phyloP scores from a whole-genome alignment of 805 yeast genomes.

The Ogataea minuta region DNA sequence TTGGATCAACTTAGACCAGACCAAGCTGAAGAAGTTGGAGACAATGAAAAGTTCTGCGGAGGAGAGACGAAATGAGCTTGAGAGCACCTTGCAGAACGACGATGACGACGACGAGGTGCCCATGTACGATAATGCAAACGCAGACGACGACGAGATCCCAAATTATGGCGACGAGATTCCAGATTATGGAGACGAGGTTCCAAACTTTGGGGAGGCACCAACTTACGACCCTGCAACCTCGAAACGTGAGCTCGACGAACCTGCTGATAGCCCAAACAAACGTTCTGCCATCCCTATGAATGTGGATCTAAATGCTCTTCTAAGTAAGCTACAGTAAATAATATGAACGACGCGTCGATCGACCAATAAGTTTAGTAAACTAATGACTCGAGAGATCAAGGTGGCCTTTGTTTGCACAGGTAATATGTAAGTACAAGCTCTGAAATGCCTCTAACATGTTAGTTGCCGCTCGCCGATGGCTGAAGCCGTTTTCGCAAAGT shows the following conservation, averaged over 20 bases:
- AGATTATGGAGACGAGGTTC: slow-evolving; percentile 4
- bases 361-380: slow-evolving; percentile 5
- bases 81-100: slow-evolving; percentile 21
- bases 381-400: slow-evolving; percentile 15
- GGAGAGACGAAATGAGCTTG: slow-evolving; percentile 27
- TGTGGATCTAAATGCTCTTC: slow-evolving; percentile 22
- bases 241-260: slow-evolving; percentile 7
- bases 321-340: slow-evolving; percentile 19
- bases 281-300: slow-evolving; percentile 13
- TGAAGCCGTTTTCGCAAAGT: slow-evolving; percentile 79
- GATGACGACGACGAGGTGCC: slow-evolving; percentile 19
- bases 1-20: slow-evolving; percentile 29
- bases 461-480: slow-evolving; percentile 98
- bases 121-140: slow-evolving; percentile 6
- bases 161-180: slow-evolving; percentile 5
- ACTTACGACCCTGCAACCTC: slow-evolving; percentile 3
- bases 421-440: slow-evolving; percentile 61
- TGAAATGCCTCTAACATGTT: slow-evolving; percentile 4
- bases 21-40: slow-evolving; percentile 21
- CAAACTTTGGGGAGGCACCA: slow-evolving; percentile 4
- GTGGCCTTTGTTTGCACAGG: slow-evolving; percentile 93
- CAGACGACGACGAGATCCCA: slow-evolving; percentile 11
- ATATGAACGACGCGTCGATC: slow-evolving; percentile 17
- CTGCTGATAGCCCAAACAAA: background rate
- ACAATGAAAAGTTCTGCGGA: slow-evolving; percentile 17